Evolutionary conservation across 352 stramenopile species (phyloP).

Genomic region (Phytopythium sindhum): DNA sequence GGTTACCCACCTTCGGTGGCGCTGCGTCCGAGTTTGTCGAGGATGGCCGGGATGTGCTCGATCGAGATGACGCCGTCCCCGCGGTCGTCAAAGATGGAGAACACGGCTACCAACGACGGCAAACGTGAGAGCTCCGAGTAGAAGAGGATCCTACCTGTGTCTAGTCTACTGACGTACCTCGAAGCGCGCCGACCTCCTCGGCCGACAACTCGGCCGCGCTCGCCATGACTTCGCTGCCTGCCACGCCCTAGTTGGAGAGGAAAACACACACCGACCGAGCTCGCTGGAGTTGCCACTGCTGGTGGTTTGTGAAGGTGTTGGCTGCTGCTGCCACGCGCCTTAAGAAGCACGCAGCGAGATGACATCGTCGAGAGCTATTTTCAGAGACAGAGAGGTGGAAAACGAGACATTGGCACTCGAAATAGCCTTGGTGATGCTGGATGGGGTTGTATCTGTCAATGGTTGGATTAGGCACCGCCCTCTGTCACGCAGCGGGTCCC

Average conservation of each 20-base stretch:
- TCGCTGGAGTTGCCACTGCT: background rate
- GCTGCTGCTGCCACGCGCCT: background rate
- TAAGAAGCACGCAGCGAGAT: background rate
- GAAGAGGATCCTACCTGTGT: background rate
- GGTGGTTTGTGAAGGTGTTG: background rate
- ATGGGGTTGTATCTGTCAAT: background rate
- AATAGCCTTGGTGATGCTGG: background rate
- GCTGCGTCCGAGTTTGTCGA: slow-evolving; percentile 70
- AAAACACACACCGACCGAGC: background rate
- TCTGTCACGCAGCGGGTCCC: background rate
- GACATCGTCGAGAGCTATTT: background rate
- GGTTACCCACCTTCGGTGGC: slow-evolving; percentile 49
- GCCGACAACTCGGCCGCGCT: slow-evolving; percentile 40
- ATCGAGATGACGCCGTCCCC: slow-evolving; percentile 55
- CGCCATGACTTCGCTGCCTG: background rate
- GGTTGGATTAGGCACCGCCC: background rate
- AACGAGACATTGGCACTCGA: background rate
- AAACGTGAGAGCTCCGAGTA: background rate
- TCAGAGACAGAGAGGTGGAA: background rate
- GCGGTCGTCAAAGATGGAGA: slow-evolving; percentile 73
- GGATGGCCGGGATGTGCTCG: slow-evolving; percentile 65
- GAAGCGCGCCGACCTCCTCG: slow-evolving; percentile 70
- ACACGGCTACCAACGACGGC: slow-evolving; percentile 37
- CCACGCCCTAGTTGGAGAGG: background rate
- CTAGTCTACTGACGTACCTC: slow-evolving; percentile 28